Evolutionary conservation across 2,329 filamentous ascomycete genomes (phyloP), one percentile per base, ranked within the genome.

Genomic region (Colletotrichum destructivum): DNA sequence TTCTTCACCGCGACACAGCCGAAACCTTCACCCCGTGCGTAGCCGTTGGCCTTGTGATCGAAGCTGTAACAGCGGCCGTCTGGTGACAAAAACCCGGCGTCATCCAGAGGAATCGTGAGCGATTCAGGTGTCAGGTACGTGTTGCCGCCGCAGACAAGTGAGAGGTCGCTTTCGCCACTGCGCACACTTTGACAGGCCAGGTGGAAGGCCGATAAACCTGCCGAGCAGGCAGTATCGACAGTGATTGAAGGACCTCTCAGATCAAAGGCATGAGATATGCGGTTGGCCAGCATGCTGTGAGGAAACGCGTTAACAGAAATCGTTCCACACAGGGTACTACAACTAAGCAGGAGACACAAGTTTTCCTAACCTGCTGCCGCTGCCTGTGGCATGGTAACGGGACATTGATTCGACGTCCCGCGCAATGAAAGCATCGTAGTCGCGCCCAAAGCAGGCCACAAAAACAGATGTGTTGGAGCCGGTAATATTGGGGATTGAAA

Each of bases 1-100:
- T 84, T 84, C 79, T 92, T 92, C 56, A 93, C 76, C 4, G 92
- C 75, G 0, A 93, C 78, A 18, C 88, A 84, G 0, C 85, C 89
- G 26, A 88, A 83, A 0, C 90, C 91, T 75, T 93, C 91, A 1
- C 90, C 91, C 26, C 90, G 84, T 0, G 87, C 90, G 75, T 92
- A 93, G 0, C 91, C 91, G 70, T 89, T 87, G 16, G 88, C 91
- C 4, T 84, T 82, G 12, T 81, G 76, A 74, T 91, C 90, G 75
- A 88, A 91, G 6, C 87, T 87, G 72, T 85, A 85, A 35, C 82
- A 85, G 63, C 82, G 86, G 1, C 87, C 86, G 63, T 86, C 83
- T 1, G 85, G 82, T 44, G 85, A 86, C 0, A 89, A 79, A 62
- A 89, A 88, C 66, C 86, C 87, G 18, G 88, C 77, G 3, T 84